Base-by-base conservation (phyloP, 2,329 filamentous ascomycete genomes). In the Trichoderma sp. region DNA sequence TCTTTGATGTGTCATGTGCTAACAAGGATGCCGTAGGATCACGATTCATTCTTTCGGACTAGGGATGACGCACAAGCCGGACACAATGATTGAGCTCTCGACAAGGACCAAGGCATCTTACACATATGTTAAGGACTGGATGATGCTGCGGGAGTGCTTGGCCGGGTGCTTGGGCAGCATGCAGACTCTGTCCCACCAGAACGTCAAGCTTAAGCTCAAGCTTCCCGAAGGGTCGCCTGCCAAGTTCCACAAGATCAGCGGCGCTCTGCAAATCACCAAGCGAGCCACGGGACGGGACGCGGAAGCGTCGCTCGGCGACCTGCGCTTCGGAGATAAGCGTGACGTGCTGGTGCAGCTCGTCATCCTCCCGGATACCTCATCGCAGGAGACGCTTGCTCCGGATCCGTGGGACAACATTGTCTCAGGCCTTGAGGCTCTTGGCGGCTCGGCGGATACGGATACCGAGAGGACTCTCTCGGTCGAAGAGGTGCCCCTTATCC, bases 91-190 rank as follows among this genome's bases (percentile, higher is more conserved):
- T 68, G 94, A 98, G 78, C 82, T 99, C 14, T 98, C 95, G 0
- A 95, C 91, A 7, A 86, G 93, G 67, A 99, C 95, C 3, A 99
- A 98, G 79, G 95, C 93, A 5, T 96, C 93, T 1, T 99, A 98
- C 74, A 96, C 93, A 1, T 99, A 98, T 73, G 93, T 99, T 71
- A 99, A 98, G 79, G 95, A 99, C 77, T 99, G 95, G 95, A 98
- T 98, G 94, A 99, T 98, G 94, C 85, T 99, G 43, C 90, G 95
- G 30, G 95, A 99, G 77, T 98, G 95, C 75, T 84, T 97, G 51
- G 95, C 93, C 26, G 95, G 95, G 50, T 98, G 94, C 73, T 81
- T 99, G 30, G 95, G 95, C 54, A 89, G 92, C 15, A 85, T 98
- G 74, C 95, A 99, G 77, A 93, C 92, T 2, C 89, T 92, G 30